phyloP scores from a whole-genome alignment of 2,329 filamentous ascomycete species.

The Westerdykella aurantiaca region DNA sequence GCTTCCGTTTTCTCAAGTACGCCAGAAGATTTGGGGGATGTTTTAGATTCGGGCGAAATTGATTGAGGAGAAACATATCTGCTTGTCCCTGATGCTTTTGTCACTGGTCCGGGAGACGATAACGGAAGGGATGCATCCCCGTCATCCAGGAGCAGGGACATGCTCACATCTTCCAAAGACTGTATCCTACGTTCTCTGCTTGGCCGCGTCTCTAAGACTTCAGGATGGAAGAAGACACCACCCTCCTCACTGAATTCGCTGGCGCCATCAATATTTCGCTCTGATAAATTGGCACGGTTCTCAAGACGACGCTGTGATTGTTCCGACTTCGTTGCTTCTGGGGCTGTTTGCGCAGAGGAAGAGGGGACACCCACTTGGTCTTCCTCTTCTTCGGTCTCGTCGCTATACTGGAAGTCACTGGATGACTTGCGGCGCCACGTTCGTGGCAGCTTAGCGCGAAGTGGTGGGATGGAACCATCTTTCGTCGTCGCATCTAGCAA shows the following conservation, averaged over 20 bases:
- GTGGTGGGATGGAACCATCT: constrained; percentile 25
- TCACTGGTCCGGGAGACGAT: constrained; percentile 15
- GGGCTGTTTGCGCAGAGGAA: background rate
- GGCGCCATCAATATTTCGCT: constrained; percentile 9
- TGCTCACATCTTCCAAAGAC: constrained; percentile 24
- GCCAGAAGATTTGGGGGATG: background rate
- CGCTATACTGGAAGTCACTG: constrained; percentile 35
- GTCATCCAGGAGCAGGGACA: constrained; percentile 27
- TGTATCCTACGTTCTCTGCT: constrained; percentile 16
- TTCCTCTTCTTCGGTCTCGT: constrained; percentile 29
- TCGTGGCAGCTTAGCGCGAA: constrained; percentile 37
- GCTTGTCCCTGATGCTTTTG: background rate
- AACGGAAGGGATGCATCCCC: constrained; percentile 30
- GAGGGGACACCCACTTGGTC: background rate
- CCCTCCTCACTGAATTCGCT: constrained; percentile 33
- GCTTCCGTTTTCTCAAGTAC: background rate
- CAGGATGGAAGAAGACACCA: constrained; percentile 34
- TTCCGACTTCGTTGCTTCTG: constrained; percentile 4
- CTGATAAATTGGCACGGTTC: constrained; percentile 7
- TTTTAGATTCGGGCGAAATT: no score
- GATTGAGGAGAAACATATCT: no score
- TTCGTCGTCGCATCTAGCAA: constrained; percentile 33
- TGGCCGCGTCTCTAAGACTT: constrained; percentile 19
- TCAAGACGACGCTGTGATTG: constrained; percentile 3
- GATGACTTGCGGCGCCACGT: constrained; percentile 40